Conservation (phyloP, 257 asterid species). For the Solanum bulbocastanum region DNA sequence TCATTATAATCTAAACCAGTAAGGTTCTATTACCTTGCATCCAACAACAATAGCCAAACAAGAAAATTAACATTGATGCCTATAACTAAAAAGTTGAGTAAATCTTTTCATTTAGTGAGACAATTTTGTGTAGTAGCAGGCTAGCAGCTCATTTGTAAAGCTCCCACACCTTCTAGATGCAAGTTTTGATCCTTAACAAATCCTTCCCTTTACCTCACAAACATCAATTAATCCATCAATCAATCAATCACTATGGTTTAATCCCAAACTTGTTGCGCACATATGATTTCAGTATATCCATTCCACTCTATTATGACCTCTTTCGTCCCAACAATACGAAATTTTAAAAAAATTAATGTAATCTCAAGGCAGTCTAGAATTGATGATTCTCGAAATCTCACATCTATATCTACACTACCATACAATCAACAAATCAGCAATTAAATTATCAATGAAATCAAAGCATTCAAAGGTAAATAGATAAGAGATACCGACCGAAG, state of each 20-base stretch:
- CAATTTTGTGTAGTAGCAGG: neutral
- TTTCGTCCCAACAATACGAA: neutral
- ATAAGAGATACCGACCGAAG: slow-evolving; percentile 48
- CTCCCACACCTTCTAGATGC: neutral
- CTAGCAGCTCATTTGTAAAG: neutral
- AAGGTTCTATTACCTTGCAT: neutral
- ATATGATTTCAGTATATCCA: neutral
- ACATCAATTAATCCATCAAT: neutral
- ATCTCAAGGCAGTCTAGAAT: neutral
- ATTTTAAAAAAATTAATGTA: neutral
- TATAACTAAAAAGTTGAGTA: neutral
- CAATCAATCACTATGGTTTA: neutral
- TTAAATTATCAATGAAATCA: neutral
- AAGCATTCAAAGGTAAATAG: neutral
- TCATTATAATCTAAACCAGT: neutral
- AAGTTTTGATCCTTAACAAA: neutral
- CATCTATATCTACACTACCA: neutral
- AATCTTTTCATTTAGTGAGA: neutral
- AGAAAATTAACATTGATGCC: neutral
- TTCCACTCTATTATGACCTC: neutral
- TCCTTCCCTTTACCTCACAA: neutral
- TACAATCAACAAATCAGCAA: neutral
- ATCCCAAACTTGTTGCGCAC: neutral
- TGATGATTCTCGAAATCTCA: neutral
- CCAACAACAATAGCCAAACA: neutral